These are phyloP conservation scores for Acanthochlamys bracteata DNA, from an alignment of 106 monocot genomes.

Conservation along the genomic window DNA sequence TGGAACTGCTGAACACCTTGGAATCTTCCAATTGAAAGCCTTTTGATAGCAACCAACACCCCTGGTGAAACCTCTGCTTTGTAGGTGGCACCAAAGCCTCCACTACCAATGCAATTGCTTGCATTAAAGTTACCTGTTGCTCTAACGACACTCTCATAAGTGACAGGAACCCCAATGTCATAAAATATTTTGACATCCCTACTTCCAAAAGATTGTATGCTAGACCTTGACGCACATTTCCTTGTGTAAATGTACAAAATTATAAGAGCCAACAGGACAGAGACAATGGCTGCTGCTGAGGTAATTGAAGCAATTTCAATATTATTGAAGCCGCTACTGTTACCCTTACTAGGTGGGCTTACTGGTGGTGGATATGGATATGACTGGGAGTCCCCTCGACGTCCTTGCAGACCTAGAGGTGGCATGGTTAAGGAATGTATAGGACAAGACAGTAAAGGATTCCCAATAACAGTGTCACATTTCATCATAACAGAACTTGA, in stretches of 20 bases:
- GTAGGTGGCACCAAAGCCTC: constrained; percentile 97
- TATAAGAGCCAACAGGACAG: constrained; percentile 62
- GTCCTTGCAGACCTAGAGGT: constrained; percentile 20
- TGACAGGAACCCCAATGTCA: constrained; percentile 79
- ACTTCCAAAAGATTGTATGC: constrained; percentile 31
- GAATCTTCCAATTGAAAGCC: constrained; percentile 79
- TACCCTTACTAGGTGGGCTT: constrained; percentile 10
- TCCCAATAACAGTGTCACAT: constrained; percentile 53
- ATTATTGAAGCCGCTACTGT: constrained; percentile 29
- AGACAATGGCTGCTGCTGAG: constrained; percentile 74
- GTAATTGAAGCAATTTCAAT: constrained; percentile 82
- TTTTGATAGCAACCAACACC: constrained; percentile 81
- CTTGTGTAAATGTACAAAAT: constrained; percentile 65
- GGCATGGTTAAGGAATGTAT: constrained; percentile 26
- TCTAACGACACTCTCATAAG: constrained; percentile 73
- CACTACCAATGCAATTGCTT: constrained; percentile 88
- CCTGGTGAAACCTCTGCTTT: constrained; percentile 93
- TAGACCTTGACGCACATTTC: constrained; percentile 46
- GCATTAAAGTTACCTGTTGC: constrained; percentile 67
- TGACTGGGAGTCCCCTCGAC: constrained; percentile 9
- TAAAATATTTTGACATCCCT: constrained; percentile 61
- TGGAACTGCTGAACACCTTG: constrained; percentile 92
- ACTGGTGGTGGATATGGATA: constrained; percentile 19
- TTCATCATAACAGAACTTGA: constrained; percentile 20
- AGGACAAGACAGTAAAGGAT: constrained; percentile 37